Evolutionary conservation across 805 yeast genomes (phyloP), one percentile per base, ranked within the genome.

Genomic region (Saturnispora saitoi): DNA sequence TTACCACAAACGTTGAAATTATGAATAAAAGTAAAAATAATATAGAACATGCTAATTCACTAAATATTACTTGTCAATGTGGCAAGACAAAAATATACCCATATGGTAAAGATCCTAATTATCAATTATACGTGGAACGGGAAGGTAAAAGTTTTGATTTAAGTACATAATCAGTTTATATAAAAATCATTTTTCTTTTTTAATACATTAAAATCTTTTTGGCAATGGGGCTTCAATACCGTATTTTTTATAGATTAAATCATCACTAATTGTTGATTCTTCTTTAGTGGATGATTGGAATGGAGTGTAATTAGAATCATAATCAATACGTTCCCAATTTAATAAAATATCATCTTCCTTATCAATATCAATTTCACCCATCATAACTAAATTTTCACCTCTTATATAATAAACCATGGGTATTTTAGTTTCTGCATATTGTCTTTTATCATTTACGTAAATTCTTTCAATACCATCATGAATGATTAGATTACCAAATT

Each of bases 321-420:
- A 89, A 32, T 63, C 78, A 20, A 86, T 71, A 61, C 76, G 78
- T 53, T 74, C 70, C 64, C 80, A 71, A 12, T 68, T 65, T 37
- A 71, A 72, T 56, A 86, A 66, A 46, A 85, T 85, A 52, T 70
- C 77, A 60, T 86, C 95, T 65, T 89, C 96, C 53, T 70, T 76
- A 60, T 87, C 95, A 53, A 88, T 84, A 65, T 90, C 96, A 53
- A 91, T 77, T 64, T 91, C 97, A 19, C 98, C 99, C 63, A 93
- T 65, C 80, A 90, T 78, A 9, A 90, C 93, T 8, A 93, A 93
- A 59, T 91, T 91, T 65, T 93, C 99, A 53, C 99, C 99, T 67
- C 99, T 83, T 37, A 93, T 83, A 69, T 93, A 77, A 62, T 81
- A 83, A 45, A 87, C 86, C 9, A 96, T 96, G 47, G 60, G 61